Conservation (phyloP, 257 asterid genomes). For the Plectranthus barbatus region DNA sequence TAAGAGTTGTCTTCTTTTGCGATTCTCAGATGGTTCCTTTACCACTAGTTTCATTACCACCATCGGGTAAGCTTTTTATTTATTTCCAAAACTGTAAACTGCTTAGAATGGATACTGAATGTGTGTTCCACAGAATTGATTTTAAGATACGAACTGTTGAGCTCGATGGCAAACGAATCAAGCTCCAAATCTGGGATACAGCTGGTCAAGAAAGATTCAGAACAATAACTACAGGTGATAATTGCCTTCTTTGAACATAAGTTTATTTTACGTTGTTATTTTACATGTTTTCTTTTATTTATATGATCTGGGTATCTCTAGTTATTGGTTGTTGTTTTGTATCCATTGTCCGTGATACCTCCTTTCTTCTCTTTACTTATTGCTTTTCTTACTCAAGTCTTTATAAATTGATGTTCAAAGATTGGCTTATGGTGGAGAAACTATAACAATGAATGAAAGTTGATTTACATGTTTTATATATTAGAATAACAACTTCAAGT, state of each 20-base stretch:
- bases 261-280: background rate
- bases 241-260: conserved; percentile 2
- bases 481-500: background rate
- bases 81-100: background rate
- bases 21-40: conserved; percentile 88
- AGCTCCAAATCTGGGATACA: conserved; percentile 64
- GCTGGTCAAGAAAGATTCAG: conserved; percentile 63
- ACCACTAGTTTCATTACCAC: conserved; percentile 85
- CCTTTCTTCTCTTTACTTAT: too few species aligned
- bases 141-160: conserved; percentile 61
- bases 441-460: background rate
- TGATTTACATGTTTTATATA: background rate
- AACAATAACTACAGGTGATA: conserved; percentile 48
- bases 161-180: conserved; percentile 55
- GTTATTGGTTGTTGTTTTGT: background rate
- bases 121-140: conserved; percentile 33
- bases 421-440: background rate
- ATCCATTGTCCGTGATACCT: background rate
- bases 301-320: background rate
- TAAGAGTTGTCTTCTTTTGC: conserved; percentile 88
- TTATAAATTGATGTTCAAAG: background rate
- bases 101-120: conserved; percentile 14
- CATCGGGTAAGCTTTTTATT: conserved; percentile 34
- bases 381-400: background rate
- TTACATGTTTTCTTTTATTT: background rate